These are phyloP conservation scores for Curvularia sp. DNA, from an alignment of 2,329 filamentous ascomycete genomes.

Conservation along the genomic window DNA sequence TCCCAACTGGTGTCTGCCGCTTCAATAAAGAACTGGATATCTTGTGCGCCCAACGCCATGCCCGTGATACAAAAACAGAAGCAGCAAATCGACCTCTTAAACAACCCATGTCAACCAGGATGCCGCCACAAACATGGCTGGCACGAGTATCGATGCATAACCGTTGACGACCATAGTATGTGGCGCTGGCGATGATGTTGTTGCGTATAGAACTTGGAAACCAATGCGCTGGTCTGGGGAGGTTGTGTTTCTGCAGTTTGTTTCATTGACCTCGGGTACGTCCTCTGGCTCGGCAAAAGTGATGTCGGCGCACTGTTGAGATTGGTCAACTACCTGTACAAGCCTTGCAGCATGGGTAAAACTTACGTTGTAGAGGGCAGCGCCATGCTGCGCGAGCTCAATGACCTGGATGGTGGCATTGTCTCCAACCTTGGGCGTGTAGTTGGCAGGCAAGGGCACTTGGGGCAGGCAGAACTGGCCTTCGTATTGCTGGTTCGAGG, in stretches of 20 bases:
- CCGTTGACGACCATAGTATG: constrained; percentile 34
- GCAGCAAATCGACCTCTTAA: constrained; percentile 13
- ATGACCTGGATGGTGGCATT: constrained; percentile 90
- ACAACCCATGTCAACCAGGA: constrained; percentile 39
- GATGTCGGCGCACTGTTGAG: constrained; percentile 86
- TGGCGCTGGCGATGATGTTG: constrained; percentile 45
- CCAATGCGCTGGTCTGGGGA: constrained; percentile 59
- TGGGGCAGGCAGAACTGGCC: constrained; percentile 90
- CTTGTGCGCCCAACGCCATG: constrained; percentile 27
- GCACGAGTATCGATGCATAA: constrained; percentile 39
- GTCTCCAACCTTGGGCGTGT: constrained; percentile 78
- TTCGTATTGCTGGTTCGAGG: constrained; percentile 82
- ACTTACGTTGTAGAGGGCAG: constrained; percentile 78
- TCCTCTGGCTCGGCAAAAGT: constrained; percentile 84
- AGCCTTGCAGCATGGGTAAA: neutral
- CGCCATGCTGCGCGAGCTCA: constrained; percentile 82
- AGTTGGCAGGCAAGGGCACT: constrained; percentile 78
- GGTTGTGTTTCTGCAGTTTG: constrained; percentile 89
- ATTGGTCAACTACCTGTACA: constrained; percentile 9
- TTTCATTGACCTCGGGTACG: constrained; percentile 74
- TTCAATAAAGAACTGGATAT: constrained; percentile 29
- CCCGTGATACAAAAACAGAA: constrained; percentile 9
- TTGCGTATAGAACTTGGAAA: constrained; percentile 78
- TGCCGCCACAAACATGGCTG: constrained; percentile 37
- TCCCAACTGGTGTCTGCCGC: constrained; percentile 10